Conservation (phyloP, 768 basidiomycete species). For the Russula earlei region DNA sequence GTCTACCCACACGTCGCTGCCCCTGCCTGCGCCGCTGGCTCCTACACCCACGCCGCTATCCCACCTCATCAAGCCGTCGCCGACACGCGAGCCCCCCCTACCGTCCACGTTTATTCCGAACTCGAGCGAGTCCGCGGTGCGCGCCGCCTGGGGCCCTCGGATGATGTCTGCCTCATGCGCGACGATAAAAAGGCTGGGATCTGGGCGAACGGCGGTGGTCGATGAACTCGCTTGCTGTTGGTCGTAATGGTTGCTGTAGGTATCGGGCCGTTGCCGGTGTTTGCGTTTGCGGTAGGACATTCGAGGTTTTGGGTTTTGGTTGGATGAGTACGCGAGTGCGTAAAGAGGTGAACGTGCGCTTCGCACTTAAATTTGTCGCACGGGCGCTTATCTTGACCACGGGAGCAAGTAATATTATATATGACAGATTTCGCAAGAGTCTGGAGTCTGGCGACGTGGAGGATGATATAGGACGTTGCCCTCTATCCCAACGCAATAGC, state of each 20-base stretch:
- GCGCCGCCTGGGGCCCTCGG: slow-evolving; percentile 38
- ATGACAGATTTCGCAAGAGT: slow-evolving; percentile 29
- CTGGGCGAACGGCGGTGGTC: neutral
- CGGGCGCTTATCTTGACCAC: too few species aligned
- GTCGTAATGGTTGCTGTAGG: neutral
- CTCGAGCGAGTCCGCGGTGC: slow-evolving; percentile 32
- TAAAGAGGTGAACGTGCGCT: too few species aligned
- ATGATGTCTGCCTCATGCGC: slow-evolving; percentile 73
- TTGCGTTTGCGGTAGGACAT: slow-evolving; percentile 21
- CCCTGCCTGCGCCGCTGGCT: too few species aligned
- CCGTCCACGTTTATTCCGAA: slow-evolving; percentile 19
- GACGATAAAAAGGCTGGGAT: slow-evolving; percentile 35
- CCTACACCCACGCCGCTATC: neutral
- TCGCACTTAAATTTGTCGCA: too few species aligned
- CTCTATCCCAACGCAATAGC: neutral
- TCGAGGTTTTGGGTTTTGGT: neutral
- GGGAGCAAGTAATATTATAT: slow-evolving; percentile 22
- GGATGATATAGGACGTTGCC: too few species aligned
- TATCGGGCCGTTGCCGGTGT: slow-evolving; percentile 7
- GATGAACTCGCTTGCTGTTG: neutral
- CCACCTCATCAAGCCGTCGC: slow-evolving; percentile 30
- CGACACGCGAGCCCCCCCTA: slow-evolving; percentile 17
- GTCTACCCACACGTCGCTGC: slow-evolving; percentile 58
- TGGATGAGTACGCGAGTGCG: too few species aligned
- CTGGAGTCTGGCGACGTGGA: slow-evolving; percentile 23